Percentiles rank a stretch among this genome's conserved stretches.
These are phyloP conservation scores for Fusarium gaditjirri DNA, from an alignment of 2,329 filamentous ascomycete species.

Conservation along the genomic window DNA sequence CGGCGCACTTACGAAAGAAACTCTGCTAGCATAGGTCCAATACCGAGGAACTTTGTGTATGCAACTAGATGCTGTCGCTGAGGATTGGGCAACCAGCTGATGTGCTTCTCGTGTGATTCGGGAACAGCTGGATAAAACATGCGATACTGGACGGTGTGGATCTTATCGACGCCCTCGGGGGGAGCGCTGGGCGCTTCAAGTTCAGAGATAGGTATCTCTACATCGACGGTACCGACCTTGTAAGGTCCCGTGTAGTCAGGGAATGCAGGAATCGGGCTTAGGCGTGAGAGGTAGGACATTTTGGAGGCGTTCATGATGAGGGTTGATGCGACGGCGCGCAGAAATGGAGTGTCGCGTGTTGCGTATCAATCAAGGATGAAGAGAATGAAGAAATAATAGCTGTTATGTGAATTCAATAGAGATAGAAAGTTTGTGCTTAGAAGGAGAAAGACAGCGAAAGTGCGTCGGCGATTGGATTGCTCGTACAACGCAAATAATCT, in stretches of 20 bases:
- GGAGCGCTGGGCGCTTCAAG: slow-evolving; percentile 64
- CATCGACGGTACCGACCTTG: slow-evolving; percentile 76
- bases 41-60: slow-evolving; percentile 80
- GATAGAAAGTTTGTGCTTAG: neutral
- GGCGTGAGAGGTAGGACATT: slow-evolving; percentile 61
- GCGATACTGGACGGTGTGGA: slow-evolving; percentile 81
- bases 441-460: neutral
- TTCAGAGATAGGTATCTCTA: slow-evolving; percentile 78
- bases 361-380: neutral
- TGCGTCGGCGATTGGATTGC: neutral
- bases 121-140: slow-evolving; percentile 80
- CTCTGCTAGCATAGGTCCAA: slow-evolving; percentile 66
- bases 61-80: slow-evolving; percentile 79
- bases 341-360: neutral
- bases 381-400: neutral
- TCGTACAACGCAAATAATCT: slow-evolving; percentile 1
- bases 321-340: neutral
- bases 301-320: slow-evolving; percentile 46
- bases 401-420: neutral
- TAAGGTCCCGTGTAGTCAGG: slow-evolving; percentile 79
- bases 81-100: slow-evolving; percentile 81
- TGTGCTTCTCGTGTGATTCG: slow-evolving; percentile 64
- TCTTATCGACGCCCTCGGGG: slow-evolving; percentile 64
- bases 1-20: slow-evolving; percentile 65
- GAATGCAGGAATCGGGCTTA: slow-evolving; percentile 78